Evolutionary conservation across 208 protist species (phyloP).

Genomic region (Porcisia deanei): DNA sequence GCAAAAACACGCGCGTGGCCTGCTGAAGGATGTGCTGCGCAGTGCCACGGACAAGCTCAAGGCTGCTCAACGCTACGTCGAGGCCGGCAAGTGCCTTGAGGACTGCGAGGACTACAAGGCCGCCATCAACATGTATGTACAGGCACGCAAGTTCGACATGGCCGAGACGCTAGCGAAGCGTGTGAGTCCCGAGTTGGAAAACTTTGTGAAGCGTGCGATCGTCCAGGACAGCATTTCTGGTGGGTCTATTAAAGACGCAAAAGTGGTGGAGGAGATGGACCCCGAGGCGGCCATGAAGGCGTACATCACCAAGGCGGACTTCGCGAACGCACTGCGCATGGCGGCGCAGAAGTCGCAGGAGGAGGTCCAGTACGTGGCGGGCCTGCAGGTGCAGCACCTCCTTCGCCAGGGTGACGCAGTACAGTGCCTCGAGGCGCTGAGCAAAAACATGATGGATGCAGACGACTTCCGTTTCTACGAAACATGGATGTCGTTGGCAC

Average conservation of each 20-base stretch:
- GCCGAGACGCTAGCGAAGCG: conserved; percentile 84
- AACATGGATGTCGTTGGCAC: conserved; percentile 71
- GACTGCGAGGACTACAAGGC: conserved; percentile 92
- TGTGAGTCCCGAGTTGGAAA: conserved; percentile 84
- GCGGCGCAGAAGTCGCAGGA: conserved; percentile 66
- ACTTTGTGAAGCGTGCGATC: conserved; percentile 90
- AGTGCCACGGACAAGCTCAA: conserved; percentile 77
- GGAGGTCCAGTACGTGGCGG: conserved; percentile 72
- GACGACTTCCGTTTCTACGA: conserved; percentile 92
- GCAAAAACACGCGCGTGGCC: conserved; percentile 88
- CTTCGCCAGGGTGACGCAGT: conserved; percentile 55
- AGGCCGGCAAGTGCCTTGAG: conserved; percentile 88
- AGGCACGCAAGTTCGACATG: conserved; percentile 92
- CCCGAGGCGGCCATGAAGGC: conserved; percentile 88
- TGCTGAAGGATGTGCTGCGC: conserved; percentile 81
- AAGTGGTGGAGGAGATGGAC: conserved; percentile 90
- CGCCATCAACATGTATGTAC: conserved; percentile 95
- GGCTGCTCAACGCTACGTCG: conserved; percentile 79
- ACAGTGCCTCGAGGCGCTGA: conserved; percentile 66
- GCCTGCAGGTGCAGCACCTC: conserved; percentile 78
- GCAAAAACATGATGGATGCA: conserved; percentile 60
- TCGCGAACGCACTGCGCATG: conserved; percentile 79
- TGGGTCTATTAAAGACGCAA: conserved; percentile 70
- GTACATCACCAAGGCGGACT: conserved; percentile 85
- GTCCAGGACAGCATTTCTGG: conserved; percentile 88